Conservation (phyloP, 2,329 filamentous ascomycete genomes). For the Didymella pinodella region DNA sequence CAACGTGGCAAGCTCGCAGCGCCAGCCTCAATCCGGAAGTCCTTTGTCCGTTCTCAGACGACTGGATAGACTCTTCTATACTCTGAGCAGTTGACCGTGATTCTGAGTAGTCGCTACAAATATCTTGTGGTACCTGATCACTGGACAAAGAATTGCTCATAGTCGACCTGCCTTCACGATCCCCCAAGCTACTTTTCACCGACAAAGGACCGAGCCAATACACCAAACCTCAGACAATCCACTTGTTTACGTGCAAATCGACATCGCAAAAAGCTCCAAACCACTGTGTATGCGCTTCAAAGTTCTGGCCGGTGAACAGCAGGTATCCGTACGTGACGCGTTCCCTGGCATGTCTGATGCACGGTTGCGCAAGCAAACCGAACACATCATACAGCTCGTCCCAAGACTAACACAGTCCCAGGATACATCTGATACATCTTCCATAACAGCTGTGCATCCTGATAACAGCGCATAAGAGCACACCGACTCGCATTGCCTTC, state of each 20-base stretch:
- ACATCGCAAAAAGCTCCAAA: constrained; percentile 31
- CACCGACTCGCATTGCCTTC: constrained; percentile 10
- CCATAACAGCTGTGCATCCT: constrained; percentile 1
- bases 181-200: constrained; percentile 36
- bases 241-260: constrained; percentile 37
- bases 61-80: constrained; percentile 42
- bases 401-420: constrained; percentile 41
- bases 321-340: constrained; percentile 47
- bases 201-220: constrained; percentile 47
- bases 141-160: constrained; percentile 50
- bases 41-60: constrained; percentile 54
- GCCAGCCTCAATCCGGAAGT: constrained; percentile 48
- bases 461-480: constrained; percentile 13
- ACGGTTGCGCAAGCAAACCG: constrained; percentile 48
- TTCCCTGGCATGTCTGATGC: constrained; percentile 44
- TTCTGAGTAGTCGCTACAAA: constrained; percentile 49
- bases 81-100: constrained; percentile 47
- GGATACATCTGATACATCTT: constrained; percentile 18
- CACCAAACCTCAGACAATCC: constrained; percentile 47
- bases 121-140: constrained; percentile 46
- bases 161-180: constrained; percentile 44
- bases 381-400: constrained; percentile 25
- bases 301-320: constrained; percentile 39
- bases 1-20: constrained; percentile 44
- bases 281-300: constrained; percentile 38